A percentile compares a stretch with the other conserved stretches of the same genome.
These are phyloP conservation scores for Mycena haematopus DNA, from an alignment of 768 basidiomycete genomes.

Conservation along the genomic window DNA sequence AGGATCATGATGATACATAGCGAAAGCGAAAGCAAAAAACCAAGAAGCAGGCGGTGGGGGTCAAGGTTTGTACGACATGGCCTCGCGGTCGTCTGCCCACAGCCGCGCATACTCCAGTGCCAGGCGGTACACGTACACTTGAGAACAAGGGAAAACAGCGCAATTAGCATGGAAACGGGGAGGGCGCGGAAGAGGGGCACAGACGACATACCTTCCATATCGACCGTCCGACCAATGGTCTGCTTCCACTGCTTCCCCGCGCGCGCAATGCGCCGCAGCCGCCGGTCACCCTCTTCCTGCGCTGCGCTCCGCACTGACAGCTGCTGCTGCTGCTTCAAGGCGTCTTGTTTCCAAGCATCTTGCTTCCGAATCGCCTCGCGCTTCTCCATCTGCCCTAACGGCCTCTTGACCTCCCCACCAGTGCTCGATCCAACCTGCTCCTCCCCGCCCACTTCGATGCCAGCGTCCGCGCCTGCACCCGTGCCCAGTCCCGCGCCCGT, in stretches of 20 bases:
- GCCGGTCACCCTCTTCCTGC: slow-evolving; percentile 68
- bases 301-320: slow-evolving; percentile 35
- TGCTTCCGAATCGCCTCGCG: slow-evolving; percentile 50
- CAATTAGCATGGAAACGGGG: background rate
- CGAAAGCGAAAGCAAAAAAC: no score
- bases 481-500: background rate
- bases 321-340: slow-evolving; percentile 30
- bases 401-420: slow-evolving; percentile 47
- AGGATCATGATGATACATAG: no score
- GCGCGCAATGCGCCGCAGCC: slow-evolving; percentile 81
- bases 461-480: slow-evolving; percentile 34
- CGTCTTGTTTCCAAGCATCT: background rate
- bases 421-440: background rate
- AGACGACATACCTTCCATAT: slow-evolving; percentile 84
- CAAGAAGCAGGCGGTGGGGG: no score
- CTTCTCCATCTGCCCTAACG: slow-evolving; percentile 54
- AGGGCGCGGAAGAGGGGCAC: background rate
- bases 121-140: slow-evolving; percentile 87
- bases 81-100: slow-evolving; percentile 82
- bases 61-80: slow-evolving; percentile 48
- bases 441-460: background rate
- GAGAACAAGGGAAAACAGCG: background rate
- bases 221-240: slow-evolving; percentile 78
- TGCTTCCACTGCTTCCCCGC: slow-evolving; percentile 95
- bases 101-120: slow-evolving; percentile 90